Conservation (phyloP, 352 stramenopile genomes). For the Globisporangium spinosum region DNA sequence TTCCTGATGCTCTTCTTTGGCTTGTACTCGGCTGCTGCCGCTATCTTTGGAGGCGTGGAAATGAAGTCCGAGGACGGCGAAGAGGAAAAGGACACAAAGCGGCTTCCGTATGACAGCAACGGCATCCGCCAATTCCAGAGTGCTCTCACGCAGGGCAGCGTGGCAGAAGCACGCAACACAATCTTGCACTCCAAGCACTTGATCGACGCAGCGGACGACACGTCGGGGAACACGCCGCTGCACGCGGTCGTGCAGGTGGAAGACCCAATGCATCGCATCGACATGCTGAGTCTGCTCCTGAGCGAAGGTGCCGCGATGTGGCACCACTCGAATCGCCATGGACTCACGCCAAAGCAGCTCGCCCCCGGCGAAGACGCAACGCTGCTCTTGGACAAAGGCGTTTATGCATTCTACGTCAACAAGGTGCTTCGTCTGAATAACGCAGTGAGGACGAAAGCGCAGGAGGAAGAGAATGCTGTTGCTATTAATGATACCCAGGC, state of each 20-base stretch:
- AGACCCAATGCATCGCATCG: slow-evolving; percentile 39
- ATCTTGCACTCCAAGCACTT: slow-evolving; percentile 48
- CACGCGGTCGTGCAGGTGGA: slow-evolving; percentile 54
- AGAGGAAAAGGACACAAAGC: neutral
- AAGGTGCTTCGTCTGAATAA: slow-evolving; percentile 11
- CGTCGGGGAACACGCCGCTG: slow-evolving; percentile 53
- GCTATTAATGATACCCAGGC: neutral
- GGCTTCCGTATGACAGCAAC: slow-evolving; percentile 21
- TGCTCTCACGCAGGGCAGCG: slow-evolving; percentile 39
- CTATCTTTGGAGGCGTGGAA: slow-evolving; percentile 52
- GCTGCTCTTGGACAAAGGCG: slow-evolving; percentile 33
- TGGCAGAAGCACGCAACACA: slow-evolving; percentile 48
- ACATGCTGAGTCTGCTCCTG: slow-evolving; percentile 44
- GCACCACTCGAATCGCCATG: slow-evolving; percentile 46
- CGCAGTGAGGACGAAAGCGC: neutral
- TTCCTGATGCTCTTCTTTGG: slow-evolving; percentile 67
- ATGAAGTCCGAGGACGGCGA: neutral
- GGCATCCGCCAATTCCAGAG: slow-evolving; percentile 46
- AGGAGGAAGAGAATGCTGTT: neutral
- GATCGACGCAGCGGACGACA: slow-evolving; percentile 47
- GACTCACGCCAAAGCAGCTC: slow-evolving; percentile 46
- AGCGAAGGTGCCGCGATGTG: slow-evolving; percentile 50
- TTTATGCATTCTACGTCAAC: slow-evolving; percentile 46
- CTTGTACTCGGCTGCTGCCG: slow-evolving; percentile 45
- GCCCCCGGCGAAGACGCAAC: slow-evolving; percentile 28